phyloP scores from a whole-genome alignment of 2,329 filamentous ascomycete genomes.

The Alternaria sp. region DNA sequence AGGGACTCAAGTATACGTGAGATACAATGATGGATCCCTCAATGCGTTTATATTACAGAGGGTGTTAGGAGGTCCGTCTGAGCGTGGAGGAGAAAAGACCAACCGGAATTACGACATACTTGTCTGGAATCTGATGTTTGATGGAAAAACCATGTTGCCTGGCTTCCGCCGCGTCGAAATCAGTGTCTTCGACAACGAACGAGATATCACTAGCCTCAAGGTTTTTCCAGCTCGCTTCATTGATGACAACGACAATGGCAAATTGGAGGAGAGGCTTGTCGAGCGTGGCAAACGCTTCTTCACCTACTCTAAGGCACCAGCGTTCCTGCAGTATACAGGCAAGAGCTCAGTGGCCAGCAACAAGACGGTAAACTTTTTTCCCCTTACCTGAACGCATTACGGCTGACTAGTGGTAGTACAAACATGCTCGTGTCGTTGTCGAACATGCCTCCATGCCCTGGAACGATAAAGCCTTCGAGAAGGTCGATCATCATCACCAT shows the following conservation, averaged over 20 bases:
- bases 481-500: too few species aligned
- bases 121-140: too few species aligned
- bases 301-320: rapidly evolving
- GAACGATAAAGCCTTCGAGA: too few species aligned
- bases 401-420: not conserved
- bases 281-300: not conserved
- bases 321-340: not conserved
- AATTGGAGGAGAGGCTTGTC: not conserved
- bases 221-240: not conserved
- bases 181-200: not conserved
- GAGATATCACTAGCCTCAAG: not conserved
- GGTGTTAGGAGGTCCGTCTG: too few species aligned
- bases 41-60: too few species aligned
- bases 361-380: too few species aligned
- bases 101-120: too few species aligned
- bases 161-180: not conserved
- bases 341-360: rapidly evolving
- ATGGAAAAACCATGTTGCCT: too few species aligned
- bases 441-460: not conserved
- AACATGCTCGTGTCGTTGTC: not conserved
- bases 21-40: too few species aligned
- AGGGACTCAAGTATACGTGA: too few species aligned
- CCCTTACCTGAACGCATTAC: rapidly evolving
- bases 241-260: too few species aligned
- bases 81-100: too few species aligned